Base-by-base conservation (phyloP, 2,329 filamentous ascomycete species). In the Sporothrix protearum region DNA sequence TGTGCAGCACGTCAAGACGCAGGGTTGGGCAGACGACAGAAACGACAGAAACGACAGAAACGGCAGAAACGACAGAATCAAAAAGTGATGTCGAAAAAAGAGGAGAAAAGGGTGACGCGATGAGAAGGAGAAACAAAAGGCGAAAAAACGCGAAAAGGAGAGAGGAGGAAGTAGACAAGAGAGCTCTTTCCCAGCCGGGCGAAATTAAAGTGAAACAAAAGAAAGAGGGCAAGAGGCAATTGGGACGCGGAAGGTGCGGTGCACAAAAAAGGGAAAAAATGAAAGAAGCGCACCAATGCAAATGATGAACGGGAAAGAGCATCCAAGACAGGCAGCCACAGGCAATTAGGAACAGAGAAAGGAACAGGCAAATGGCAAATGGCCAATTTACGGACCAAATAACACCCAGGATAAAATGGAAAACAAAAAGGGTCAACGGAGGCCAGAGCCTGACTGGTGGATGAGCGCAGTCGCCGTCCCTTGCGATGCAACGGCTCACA, bases 81-180 rank as follows among this genome's bases (percentile, higher is more conserved):
- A 25, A 30, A 67, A 51, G 61, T 45, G 70, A 49, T 12, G 61
- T 49, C 8, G 8, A 39, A 68, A 69, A 71, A 42, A 39, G n/a
- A 53, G n/a, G 22, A 63, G 25, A 39, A 64, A 72, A 51, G n/a
- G 28, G 14, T n/a, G 67, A 49, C 49, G 67, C 28, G 49, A 70
- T 68, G 67, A 49, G 68, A 36, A 66, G 28, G 19, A 28, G 53
- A 57, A 36, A 9, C 42, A 47, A 14, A 47, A 36, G 8, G 4
- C 3, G 33, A 5, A 47, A 47, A 57, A 59, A 69, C 14, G 68
- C 55, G 55, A 63, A 63, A 63, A 51, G 42, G 68, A 70, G 57
- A 53, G 55, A 64, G 39, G 30, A 51, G 57, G 57, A 53, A 59
- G n/a, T 5, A 36, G 49, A 49, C 49, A 53, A 45, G 49, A 67